Evolutionary conservation across 1,139 yeast species (phyloP).

Genomic region (Candida sanyaensis): DNA sequence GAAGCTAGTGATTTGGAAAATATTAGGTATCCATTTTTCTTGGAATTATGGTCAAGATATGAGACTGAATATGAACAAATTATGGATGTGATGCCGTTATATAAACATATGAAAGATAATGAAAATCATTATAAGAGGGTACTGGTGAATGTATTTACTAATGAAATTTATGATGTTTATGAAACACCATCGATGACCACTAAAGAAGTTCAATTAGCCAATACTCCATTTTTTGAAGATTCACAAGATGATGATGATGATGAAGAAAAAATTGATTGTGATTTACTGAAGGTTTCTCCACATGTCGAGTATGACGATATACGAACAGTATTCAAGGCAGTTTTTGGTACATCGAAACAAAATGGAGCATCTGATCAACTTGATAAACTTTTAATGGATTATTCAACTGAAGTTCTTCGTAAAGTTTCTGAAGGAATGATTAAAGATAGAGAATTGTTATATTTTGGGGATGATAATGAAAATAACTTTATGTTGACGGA

Average conservation of each 20-base stretch:
- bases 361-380: constrained; percentile 48
- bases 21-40: constrained; percentile 49
- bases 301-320: constrained; percentile 31
- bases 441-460: constrained; percentile 53
- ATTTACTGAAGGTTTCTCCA: constrained; percentile 17
- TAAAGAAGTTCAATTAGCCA: constrained; percentile 47
- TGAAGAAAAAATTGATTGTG: constrained; percentile 2
- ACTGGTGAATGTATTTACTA: constrained; percentile 13
- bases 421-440: constrained; percentile 56
- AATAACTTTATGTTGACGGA: constrained; percentile 63
- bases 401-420: constrained; percentile 46
- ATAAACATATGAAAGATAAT: constrained; percentile 30
- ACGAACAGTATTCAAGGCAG: constrained; percentile 51
- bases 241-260: constrained; percentile 17
- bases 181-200: constrained; percentile 56
- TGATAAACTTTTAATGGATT: constrained; percentile 40
- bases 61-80: constrained; percentile 38
- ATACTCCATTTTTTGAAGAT: constrained; percentile 35
- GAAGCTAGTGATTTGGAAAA: constrained; percentile 45
- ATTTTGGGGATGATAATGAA: constrained; percentile 45
- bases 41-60: constrained; percentile 58
- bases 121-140: constrained; percentile 26
- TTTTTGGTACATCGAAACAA: constrained; percentile 58
- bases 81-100: constrained; percentile 39
- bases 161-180: constrained; percentile 35